phyloP scores from a whole-genome alignment of 2,329 filamentous ascomycete species.

The Neoascochyta sp. region DNA sequence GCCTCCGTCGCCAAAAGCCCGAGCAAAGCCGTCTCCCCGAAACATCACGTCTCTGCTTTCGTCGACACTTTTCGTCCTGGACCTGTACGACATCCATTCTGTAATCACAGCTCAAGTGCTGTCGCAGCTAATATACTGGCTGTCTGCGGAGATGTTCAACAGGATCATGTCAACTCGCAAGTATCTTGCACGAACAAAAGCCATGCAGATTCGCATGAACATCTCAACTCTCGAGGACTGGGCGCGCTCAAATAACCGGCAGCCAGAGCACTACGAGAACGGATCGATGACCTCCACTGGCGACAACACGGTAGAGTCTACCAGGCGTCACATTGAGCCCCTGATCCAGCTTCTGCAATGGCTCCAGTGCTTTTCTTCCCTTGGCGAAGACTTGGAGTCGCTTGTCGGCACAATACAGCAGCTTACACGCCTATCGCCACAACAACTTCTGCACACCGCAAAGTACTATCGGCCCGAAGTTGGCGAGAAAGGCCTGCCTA shows the following conservation, averaged over 20 bases:
- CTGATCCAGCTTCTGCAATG: conserved; percentile 93
- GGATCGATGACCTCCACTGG: conserved; percentile 81
- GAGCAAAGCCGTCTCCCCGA: conserved; percentile 85
- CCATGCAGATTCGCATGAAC: conserved; percentile 99
- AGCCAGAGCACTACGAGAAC: conserved; percentile 92
- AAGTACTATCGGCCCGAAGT: conserved; percentile 94
- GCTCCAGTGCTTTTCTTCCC: conserved; percentile 94
- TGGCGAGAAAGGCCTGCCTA: conserved; percentile 85
- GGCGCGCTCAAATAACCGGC: conserved; percentile 87
- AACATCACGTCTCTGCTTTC: conserved; percentile 95
- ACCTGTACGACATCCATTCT: conserved; percentile 98
- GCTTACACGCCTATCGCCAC: conserved; percentile 75
- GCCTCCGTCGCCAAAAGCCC: conserved; percentile 87
- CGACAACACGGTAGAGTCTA: conserved; percentile 80
- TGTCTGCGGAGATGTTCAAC: conserved; percentile 94
- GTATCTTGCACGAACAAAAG: conserved; percentile 92
- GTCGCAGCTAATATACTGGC: conserved; percentile 92
- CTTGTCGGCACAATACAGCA: conserved; percentile 86
- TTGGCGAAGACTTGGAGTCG: conserved; percentile 85
- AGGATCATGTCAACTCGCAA: conserved; percentile 94
- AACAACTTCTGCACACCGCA: conserved; percentile 86
- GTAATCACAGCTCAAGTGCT: conserved; percentile 91
- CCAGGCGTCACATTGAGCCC: conserved; percentile 79
- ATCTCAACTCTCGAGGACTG: conserved; percentile 93
- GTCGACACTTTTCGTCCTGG: conserved; percentile 92